A percentile compares a stretch with the other conserved stretches of the same genome.
phyloP scores from a whole-genome alignment of 169 alveolate genomes.

The Eimeria sp. region DNA sequence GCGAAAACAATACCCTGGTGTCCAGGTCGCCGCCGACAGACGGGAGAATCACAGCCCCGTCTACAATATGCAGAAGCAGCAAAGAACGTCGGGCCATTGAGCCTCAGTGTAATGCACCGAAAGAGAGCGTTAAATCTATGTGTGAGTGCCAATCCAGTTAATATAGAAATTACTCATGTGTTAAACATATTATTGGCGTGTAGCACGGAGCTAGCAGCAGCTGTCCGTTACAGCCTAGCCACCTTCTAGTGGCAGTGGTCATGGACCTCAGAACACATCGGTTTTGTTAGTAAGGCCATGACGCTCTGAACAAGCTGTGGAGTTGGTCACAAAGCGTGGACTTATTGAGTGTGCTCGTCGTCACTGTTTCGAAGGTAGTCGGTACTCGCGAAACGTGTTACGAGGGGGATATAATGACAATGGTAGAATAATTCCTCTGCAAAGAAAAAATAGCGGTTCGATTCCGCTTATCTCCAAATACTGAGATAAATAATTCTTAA shows the following conservation, averaged over 20 bases:
- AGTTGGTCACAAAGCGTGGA: background rate
- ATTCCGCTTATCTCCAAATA: too few relatives aligned
- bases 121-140: background rate
- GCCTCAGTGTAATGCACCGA: background rate
- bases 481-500: too few relatives aligned
- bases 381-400: too few relatives aligned
- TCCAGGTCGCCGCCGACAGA: conserved; percentile 53
- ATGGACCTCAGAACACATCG: background rate
- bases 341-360: background rate
- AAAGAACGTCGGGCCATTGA: background rate
- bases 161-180: background rate
- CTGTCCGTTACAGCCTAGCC: background rate
- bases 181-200: background rate
- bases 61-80: background rate
- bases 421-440: too few relatives aligned
- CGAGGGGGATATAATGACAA: too few relatives aligned
- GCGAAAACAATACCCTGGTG: background rate
- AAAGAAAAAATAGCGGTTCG: too few relatives aligned
- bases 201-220: background rate
- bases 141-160: background rate
- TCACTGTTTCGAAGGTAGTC: background rate
- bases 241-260: background rate
- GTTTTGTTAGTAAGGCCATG: background rate
- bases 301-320: background rate
- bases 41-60: conserved; percentile 64